Evolutionary conservation across 208 protist species (phyloP).

Genomic region (Naegleria lovaniensis): DNA sequence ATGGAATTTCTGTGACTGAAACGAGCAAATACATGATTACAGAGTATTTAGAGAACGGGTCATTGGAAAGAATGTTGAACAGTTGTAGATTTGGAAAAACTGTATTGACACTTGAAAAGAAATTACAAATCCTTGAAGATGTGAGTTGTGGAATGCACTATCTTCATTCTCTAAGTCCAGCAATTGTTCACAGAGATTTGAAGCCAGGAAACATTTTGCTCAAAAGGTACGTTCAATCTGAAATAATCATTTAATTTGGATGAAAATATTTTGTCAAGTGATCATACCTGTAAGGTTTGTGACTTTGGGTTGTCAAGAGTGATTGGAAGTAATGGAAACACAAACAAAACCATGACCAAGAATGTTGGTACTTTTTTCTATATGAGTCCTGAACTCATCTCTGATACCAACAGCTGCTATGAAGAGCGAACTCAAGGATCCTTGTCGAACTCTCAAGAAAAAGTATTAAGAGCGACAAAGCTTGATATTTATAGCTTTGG

Average conservation of each 20-base stretch:
- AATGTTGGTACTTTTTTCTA: not conserved
- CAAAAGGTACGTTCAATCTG: not conserved
- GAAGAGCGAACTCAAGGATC: too few species aligned
- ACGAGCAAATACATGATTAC: not conserved
- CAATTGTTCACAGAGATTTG: conserved; percentile 10
- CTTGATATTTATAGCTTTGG: not conserved
- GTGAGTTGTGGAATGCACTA: not conserved
- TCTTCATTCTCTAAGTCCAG: not conserved
- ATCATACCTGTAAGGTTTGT: not conserved
- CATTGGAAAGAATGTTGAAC: not conserved
- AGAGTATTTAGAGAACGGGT: not conserved
- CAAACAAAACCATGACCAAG: not conserved
- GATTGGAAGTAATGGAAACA: not conserved
- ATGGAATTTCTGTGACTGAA: not conserved
- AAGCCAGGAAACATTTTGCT: conserved; percentile 2
- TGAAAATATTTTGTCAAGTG: too few species aligned
- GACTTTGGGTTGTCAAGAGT: not conserved
- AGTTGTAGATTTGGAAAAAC: not conserved
- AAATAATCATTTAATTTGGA: too few species aligned
- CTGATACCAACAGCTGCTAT: too few species aligned
- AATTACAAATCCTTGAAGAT: not conserved
- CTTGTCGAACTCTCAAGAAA: not conserved
- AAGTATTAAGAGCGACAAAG: not conserved
- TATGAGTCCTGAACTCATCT: not conserved
- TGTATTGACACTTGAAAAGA: not conserved